Conservation (phyloP, 2,329 filamentous ascomycete species). For the Fusarium sp. region DNA sequence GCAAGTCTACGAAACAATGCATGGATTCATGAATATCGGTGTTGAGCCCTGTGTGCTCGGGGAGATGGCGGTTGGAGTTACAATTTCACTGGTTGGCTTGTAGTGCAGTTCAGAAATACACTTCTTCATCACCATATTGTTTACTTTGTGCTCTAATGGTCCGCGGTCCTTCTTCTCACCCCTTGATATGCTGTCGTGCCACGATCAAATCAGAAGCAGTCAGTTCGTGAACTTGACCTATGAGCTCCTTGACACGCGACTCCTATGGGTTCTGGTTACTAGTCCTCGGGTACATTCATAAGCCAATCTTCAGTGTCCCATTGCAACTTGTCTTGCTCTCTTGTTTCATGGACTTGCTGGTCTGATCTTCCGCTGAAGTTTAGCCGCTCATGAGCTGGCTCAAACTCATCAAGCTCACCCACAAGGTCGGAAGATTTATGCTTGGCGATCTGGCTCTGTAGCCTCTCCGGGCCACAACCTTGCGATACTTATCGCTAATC, state of each 20-base stretch:
- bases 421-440: not conserved
- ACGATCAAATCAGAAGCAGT: not conserved
- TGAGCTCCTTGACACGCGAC: not conserved
- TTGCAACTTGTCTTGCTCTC: not conserved
- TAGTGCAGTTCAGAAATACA: constrained; percentile 34
- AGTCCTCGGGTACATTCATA: not conserved
- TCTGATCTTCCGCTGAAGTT: not conserved
- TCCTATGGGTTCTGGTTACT: no score
- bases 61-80: constrained; percentile 5
- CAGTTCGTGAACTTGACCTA: not conserved
- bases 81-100: constrained; percentile 20
- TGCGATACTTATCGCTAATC: constrained; percentile 46
- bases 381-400: not conserved
- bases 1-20: constrained; percentile 26
- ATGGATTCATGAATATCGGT: constrained; percentile 14
- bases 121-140: constrained; percentile 5
- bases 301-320: not conserved
- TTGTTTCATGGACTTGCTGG: not conserved
- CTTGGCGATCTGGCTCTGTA: not conserved
- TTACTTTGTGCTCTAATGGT: not conserved
- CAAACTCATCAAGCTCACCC: not conserved
- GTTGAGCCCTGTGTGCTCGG: constrained; percentile 21
- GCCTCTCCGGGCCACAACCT: constrained; percentile 20
- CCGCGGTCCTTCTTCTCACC: no score
- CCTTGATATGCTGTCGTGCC: no score